A percentile compares a stretch with the other conserved stretches of the same genome.
Evolutionary conservation across 1,139 yeast genomes (phyloP).

Genomic region (Sugiyamaella paludigena): DNA sequence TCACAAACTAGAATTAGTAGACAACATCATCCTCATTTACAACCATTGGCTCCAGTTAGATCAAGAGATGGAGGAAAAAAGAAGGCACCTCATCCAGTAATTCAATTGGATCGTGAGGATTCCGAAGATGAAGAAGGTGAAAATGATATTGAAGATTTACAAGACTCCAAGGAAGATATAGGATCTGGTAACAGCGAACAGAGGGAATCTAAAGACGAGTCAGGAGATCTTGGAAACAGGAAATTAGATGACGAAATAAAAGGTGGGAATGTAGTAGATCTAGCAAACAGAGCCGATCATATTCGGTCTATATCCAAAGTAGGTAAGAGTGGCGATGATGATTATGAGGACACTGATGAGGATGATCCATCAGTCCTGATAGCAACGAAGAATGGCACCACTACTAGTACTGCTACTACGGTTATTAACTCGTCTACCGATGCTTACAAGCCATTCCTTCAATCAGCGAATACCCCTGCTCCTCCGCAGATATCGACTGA

Average conservation of each 20-base stretch:
- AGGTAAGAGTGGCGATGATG: not conserved
- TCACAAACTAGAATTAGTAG: slow-evolving; percentile 23
- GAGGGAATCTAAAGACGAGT: not conserved
- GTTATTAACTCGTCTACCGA: not conserved
- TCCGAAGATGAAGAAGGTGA: slow-evolving; percentile 36
- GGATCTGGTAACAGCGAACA: no score
- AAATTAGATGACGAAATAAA: not conserved
- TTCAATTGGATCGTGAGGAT: slow-evolving; percentile 32
- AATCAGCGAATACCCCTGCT: slow-evolving; percentile 23
- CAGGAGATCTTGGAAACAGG: not conserved
- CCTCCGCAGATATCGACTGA: slow-evolving; percentile 31
- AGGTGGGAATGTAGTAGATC: not conserved
- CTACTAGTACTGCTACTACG: not conserved
- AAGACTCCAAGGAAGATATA: not conserved
- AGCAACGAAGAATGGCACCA: not conserved
- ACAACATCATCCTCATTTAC: slow-evolving; percentile 12
- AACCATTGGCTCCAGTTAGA: slow-evolving; percentile 10
- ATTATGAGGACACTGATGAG: not conserved
- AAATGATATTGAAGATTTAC: slow-evolving; percentile 23
- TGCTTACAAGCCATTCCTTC: slow-evolving; percentile 17
- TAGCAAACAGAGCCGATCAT: not conserved
- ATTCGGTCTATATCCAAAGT: not conserved
- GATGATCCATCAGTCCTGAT: not conserved
- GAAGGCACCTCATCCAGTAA: slow-evolving; percentile 30
- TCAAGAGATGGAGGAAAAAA: slow-evolving; percentile 17